Conservation (phyloP, 805 yeast species). For the Tetrapisispora phaffii region DNA sequence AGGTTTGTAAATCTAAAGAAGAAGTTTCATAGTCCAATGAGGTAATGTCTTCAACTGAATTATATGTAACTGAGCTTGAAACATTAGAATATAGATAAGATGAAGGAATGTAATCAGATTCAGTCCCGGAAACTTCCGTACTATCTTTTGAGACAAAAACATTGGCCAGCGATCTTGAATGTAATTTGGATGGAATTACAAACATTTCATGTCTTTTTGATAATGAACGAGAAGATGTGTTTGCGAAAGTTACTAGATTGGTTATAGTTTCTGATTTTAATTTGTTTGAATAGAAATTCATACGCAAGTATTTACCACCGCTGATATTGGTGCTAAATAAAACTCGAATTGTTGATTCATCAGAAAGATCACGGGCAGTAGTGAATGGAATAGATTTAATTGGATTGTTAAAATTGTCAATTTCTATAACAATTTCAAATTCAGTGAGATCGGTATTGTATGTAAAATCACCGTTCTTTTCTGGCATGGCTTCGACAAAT, state of each 20-base stretch:
- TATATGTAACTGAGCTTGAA: not conserved
- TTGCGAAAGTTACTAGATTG: slow-evolving; percentile 10
- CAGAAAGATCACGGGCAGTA: slow-evolving; percentile 20
- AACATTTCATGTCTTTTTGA: slow-evolving; percentile 2
- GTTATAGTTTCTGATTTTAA: slow-evolving; percentile 8
- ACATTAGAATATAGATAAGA: not conserved
- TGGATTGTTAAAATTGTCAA: slow-evolving; percentile 22
- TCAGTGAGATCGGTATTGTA: slow-evolving; percentile 14
- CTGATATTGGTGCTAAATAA: slow-evolving; percentile 16
- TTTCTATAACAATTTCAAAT: slow-evolving; percentile 17
- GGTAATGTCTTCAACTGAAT: not conserved
- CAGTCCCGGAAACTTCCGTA: not conserved
- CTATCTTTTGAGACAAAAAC: slow-evolving; percentile 3
- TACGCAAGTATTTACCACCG: slow-evolving; percentile 24
- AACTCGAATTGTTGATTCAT: slow-evolving; percentile 12
- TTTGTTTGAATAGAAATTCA: slow-evolving; percentile 16
- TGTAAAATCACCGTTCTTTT: slow-evolving; percentile 8
- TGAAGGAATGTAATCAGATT: not conserved
- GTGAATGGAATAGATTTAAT: slow-evolving; percentile 15
- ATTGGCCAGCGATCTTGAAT: slow-evolving; percentile 6
- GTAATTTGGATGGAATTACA: slow-evolving; percentile 6
- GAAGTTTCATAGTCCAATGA: not conserved
- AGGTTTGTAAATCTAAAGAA: not conserved
- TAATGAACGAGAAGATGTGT: slow-evolving; percentile 4
- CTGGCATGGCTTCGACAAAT: slow-evolving; percentile 14